Base-by-base conservation (phyloP, 305 asterid genomes). In the Fraxinus platypoda region DNA sequence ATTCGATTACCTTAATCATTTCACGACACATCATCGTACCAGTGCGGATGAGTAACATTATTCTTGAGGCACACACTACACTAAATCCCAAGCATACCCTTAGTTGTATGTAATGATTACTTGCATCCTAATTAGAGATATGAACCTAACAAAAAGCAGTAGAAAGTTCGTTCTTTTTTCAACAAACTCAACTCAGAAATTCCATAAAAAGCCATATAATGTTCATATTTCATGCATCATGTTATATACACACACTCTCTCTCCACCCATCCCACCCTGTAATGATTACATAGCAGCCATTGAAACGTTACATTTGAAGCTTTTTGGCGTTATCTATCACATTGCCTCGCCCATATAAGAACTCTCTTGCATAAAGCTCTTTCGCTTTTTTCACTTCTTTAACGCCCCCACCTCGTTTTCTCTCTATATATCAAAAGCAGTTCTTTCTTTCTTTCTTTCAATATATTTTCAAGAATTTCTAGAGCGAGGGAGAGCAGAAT, bases 21-120 rank as follows among this genome's bases (percentile, higher is more conserved):
- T 52, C 21, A 52, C 2, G 21, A 49, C 21, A 4, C 2, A 15
- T 49, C 21, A 49, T 49, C 21, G 21, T 15, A 1, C 19, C 7
- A 49, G 7, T 1, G 21, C 17, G 4, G 21, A 49, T 49, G 17
- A 15, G 8, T 49, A 52, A 5, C 8, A 17, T 17, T 52, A 52
- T 17, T 52, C 8, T 17, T 17, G 23, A 17, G 25, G 25, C 23
- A n/a, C 25, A 54, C 26, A 1, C 3, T 43, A 41, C 26, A 1
- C 11, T 43, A 41, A 46, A 46, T 46, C 59, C 7, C 3, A 1
- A 21, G 17, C 21, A 46, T 17, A 52, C 2, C 64, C 62, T 25
- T 64, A 25, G 76, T 68, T 83, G 84, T 17, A 83, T 72, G 85
- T 66, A 87, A 89, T 89, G 82, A 89, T 89, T 89, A 52, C 83